phyloP scores from a whole-genome alignment of 148 eudicot species.

The Mesembryanthemum crystallinum region DNA sequence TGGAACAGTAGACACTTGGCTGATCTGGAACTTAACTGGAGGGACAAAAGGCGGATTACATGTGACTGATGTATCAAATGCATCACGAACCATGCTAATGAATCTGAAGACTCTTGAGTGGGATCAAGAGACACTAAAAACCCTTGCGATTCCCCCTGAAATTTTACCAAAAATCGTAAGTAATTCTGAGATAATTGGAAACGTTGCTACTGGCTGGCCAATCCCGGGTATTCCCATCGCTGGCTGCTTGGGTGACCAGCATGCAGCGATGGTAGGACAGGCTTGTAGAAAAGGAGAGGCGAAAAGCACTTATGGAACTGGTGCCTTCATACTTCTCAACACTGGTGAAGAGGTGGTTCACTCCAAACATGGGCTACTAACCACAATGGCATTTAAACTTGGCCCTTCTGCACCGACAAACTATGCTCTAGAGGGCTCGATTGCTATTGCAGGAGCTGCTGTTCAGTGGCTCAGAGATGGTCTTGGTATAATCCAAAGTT shows the following conservation, averaged over 20 bases:
- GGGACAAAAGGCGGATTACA: slow-evolving; percentile 72
- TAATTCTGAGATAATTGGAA: slow-evolving; percentile 77
- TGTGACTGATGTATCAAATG: slow-evolving; percentile 90
- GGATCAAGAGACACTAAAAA: slow-evolving; percentile 67
- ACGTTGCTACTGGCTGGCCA: slow-evolving; percentile 76
- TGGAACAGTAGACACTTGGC: slow-evolving; percentile 95
- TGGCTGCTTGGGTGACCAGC: slow-evolving; percentile 99
- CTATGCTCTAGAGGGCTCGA: slow-evolving; percentile 96
- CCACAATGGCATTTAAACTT: slow-evolving; percentile 86
- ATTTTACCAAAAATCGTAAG: slow-evolving; percentile 82
- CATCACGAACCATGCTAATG: slow-evolving; percentile 96
- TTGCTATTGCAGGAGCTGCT: slow-evolving; percentile 98
- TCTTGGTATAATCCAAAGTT: slow-evolving; percentile 70
- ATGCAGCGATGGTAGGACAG: slow-evolving; percentile 98
- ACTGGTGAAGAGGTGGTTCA: slow-evolving; percentile 69
- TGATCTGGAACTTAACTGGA: slow-evolving; percentile 95
- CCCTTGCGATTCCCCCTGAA: slow-evolving; percentile 50
- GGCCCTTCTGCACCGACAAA: slow-evolving; percentile 77
- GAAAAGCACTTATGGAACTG: slow-evolving; percentile 96
- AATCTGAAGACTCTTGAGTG: slow-evolving; percentile 76
- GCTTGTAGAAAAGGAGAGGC: slow-evolving; percentile 91
- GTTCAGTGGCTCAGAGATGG: slow-evolving; percentile 99
- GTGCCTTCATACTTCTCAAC: slow-evolving; percentile 91
- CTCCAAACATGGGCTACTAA: slow-evolving; percentile 76
- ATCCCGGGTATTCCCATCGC: slow-evolving; percentile 75